Base-by-base conservation (phyloP, 257 asterid genomes). In the Lavandula angustifolia region DNA sequence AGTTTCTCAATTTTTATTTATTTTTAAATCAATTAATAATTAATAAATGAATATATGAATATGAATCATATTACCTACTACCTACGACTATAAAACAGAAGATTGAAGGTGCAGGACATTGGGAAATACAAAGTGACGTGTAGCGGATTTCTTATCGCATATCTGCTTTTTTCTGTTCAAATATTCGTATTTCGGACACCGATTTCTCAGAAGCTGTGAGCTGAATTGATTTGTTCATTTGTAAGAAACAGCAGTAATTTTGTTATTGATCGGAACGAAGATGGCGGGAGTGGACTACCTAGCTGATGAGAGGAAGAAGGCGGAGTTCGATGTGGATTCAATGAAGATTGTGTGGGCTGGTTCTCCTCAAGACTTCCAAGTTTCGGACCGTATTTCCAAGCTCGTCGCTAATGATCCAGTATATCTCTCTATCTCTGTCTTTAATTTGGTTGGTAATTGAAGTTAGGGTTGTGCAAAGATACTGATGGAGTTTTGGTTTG, bases 331-430 rank as follows among this genome's bases (percentile, higher is more conserved):
- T 81, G 95, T 90, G 34, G 85, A 83, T 37, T 84, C 76, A 42
- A 87, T 94, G 99, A 94, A 94, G 86, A 64, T 94, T 62, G 89
- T 90, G 2, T 94, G 99, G 99, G 97, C 95, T 22, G 99, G 99
- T 37, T 94, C 99, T 18, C 84, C 75, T n/a, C 84, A 70, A 37
- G 64, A 66, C 64, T 75, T 89, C 37, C 79, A 90, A 72, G 73
- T 90, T 32, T 79, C 96, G 12, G 95, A 94, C 81, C 99, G 99
- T 22, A 90, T 94, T 49, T 76, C 99, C 49, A 90, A 89, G 85
- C 97, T 94, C 59, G 99, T 94, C 13, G 96, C 96, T 12, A 66
- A 73, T 67, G 97, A 94, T 83, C 99, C 97, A 58, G 99, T 94
- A 81, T 4, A 3, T 34, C 16, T 18, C 68, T 50, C 33, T 51